Conservation (phyloP, 1,284 basidiomycete species). For the Malassezia globosa region DNA sequence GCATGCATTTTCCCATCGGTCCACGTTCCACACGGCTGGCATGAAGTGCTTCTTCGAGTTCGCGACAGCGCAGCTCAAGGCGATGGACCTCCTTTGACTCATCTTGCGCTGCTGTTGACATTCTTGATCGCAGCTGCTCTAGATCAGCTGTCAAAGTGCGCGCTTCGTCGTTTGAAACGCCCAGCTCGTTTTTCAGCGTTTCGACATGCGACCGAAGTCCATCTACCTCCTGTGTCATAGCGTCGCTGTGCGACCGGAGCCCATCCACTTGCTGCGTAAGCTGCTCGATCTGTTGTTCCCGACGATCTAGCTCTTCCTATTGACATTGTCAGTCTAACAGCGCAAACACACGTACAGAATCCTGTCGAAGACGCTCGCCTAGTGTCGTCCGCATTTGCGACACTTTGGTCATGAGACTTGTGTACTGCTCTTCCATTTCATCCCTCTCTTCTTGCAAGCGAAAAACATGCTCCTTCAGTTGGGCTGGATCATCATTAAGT, state of each 20-base stretch:
- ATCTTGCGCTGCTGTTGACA: conserved; percentile 23
- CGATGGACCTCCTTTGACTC: conserved; percentile 19
- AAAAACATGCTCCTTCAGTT: conserved; percentile 17
- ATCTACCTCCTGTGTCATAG: conserved; percentile 20
- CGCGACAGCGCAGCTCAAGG: conserved; percentile 20
- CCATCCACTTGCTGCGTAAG: conserved; percentile 18
- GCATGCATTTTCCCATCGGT: conserved; percentile 19
- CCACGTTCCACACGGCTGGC: conserved; percentile 25
- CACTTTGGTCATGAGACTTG: conserved; percentile 71
- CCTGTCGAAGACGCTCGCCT: conserved; percentile 86
- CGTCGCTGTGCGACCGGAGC: background rate
- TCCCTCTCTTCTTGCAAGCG: conserved; percentile 63
- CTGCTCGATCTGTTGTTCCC: conserved; percentile 38
- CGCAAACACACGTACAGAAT: too few species aligned
- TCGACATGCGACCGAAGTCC: background rate
- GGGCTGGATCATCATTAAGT: background rate
- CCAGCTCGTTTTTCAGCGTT: conserved; percentile 25
- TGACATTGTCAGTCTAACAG: conserved; percentile 49
- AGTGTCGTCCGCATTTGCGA: conserved; percentile 84
- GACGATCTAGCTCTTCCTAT: conserved; percentile 43
- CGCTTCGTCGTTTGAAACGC: conserved; percentile 21
- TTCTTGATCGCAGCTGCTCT: conserved; percentile 22
- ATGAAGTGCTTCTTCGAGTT: conserved; percentile 29
- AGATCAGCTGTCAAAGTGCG: conserved; percentile 24
- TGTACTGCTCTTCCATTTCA: conserved; percentile 69